Evolutionary conservation across 2,329 filamentous ascomycete genomes (phyloP).

Genomic region (Arthrinium puccinioides): DNA sequence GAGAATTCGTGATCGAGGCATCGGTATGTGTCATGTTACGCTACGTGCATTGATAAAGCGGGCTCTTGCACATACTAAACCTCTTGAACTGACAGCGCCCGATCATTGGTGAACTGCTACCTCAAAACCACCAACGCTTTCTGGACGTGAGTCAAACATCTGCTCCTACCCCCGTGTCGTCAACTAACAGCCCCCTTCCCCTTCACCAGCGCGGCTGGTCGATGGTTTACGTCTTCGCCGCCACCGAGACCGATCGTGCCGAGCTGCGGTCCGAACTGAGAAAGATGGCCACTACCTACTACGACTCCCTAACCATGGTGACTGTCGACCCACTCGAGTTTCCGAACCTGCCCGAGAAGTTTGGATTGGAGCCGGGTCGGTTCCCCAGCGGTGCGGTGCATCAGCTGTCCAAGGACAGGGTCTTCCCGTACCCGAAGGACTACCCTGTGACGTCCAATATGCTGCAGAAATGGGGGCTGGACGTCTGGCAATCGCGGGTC

Average conservation of each 20-base stretch:
- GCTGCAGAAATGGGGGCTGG: conserved; percentile 27
- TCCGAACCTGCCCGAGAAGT: conserved; percentile 21
- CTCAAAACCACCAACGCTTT: conserved; percentile 23
- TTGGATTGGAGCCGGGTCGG: conserved; percentile 21
- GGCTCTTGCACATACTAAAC: neutral
- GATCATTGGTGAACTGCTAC: conserved; percentile 24
- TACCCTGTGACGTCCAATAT: conserved; percentile 16
- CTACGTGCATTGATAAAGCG: neutral
- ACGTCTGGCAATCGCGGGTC: conserved; percentile 28
- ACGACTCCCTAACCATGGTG: conserved; percentile 26
- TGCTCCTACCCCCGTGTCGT: neutral
- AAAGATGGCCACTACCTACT: conserved; percentile 24
- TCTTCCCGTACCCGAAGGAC: conserved; percentile 28
- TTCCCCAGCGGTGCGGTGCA: conserved; percentile 27
- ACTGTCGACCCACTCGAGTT: conserved; percentile 28
- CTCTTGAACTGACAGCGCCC: conserved; percentile 12
- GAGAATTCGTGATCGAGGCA: conserved; percentile 17
- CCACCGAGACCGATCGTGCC: conserved; percentile 19
- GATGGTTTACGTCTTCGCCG: conserved; percentile 29
- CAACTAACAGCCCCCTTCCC: neutral
- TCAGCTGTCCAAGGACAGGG: conserved; percentile 24
- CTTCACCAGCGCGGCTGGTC: conserved; percentile 25
- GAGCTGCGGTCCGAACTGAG: conserved; percentile 19
- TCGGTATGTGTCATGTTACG: conserved; percentile 5
- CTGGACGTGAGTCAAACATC: conserved; percentile 21